Evolutionary conservation across 768 basidiomycete species (phyloP).

Genomic region (Dioszegia hungarica): DNA sequence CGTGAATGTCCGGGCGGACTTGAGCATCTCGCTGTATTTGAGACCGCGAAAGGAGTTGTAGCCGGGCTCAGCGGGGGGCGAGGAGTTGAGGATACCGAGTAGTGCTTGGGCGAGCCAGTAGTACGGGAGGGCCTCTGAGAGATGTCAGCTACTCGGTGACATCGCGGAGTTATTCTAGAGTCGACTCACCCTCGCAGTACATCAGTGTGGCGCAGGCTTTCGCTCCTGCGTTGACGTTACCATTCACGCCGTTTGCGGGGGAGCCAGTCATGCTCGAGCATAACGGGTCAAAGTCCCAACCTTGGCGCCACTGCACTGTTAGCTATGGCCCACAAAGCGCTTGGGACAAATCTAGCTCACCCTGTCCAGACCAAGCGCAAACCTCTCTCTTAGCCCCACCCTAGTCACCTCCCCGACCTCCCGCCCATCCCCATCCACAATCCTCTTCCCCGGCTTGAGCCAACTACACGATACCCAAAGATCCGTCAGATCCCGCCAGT

Average conservation of each 20-base stretch:
- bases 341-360: slow-evolving; percentile 10
- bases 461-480: slow-evolving; percentile 36
- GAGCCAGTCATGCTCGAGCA: slow-evolving; percentile 19
- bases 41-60: slow-evolving; percentile 30
- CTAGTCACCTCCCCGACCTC: slow-evolving; percentile 40
- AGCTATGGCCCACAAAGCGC: neutral
- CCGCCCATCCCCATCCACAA: slow-evolving; percentile 32
- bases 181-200: slow-evolving; percentile 45
- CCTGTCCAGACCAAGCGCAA: slow-evolving; percentile 25
- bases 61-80: slow-evolving; percentile 20
- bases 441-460: slow-evolving; percentile 31
- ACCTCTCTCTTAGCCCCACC: slow-evolving; percentile 32
- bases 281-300: slow-evolving; percentile 50
- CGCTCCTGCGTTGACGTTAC: no score
- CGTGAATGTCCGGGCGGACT: slow-evolving; percentile 44
- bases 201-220: slow-evolving; percentile 18
- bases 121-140: slow-evolving; percentile 48
- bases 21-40: slow-evolving; percentile 43
- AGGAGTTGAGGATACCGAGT: slow-evolving; percentile 41
- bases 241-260: neutral
- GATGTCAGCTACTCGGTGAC: slow-evolving; percentile 1
- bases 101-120: slow-evolving; percentile 51
- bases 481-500: slow-evolving; percentile 44
- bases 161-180: neutral
- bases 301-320: slow-evolving; percentile 48